Percentiles rank a stretch among this genome's conserved stretches.
These are phyloP conservation scores for Apiospora malaysiana DNA, from an alignment of 2,329 filamentous ascomycete genomes.

Conservation along the genomic window DNA sequence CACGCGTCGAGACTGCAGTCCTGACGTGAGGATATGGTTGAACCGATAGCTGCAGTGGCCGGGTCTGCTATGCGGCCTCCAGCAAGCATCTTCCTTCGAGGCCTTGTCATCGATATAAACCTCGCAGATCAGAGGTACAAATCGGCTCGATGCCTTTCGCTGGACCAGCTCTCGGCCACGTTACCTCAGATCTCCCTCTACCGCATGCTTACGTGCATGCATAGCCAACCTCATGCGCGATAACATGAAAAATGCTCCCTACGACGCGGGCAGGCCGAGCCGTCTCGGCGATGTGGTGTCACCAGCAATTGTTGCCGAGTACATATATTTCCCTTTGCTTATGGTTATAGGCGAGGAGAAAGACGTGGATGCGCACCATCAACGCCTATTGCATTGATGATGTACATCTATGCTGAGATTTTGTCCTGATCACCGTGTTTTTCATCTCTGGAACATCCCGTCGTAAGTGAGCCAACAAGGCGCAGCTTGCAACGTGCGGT, in stretches of 20 bases:
- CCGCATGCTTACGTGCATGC: not conserved
- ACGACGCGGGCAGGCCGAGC: not conserved
- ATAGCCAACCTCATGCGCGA: not conserved
- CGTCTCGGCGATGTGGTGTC: not conserved
- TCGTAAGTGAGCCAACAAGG: no score
- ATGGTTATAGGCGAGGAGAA: not conserved
- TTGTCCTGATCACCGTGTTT: no score
- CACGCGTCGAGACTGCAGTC: not conserved
- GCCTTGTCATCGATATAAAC: not conserved
- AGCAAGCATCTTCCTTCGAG: not conserved
- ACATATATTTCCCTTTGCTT: not conserved
- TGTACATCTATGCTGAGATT: no score
- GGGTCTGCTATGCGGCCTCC: not conserved
- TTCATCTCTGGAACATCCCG: no score
- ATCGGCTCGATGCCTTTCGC: conserved; percentile 10
- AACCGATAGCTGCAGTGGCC: not conserved
- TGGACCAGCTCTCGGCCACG: not conserved
- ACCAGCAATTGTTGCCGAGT: not conserved
- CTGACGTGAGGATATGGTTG: not conserved
- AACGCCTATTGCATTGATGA: no score
- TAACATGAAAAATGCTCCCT: not conserved
- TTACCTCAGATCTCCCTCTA: not conserved
- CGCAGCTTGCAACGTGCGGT: no score
- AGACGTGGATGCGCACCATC: no score
- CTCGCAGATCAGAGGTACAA: not conserved